A percentile compares a stretch with the other conserved stretches of the same genome.
Evolutionary conservation across 352 stramenopile genomes (phyloP).

Genomic region (Phytopythium boreale): DNA sequence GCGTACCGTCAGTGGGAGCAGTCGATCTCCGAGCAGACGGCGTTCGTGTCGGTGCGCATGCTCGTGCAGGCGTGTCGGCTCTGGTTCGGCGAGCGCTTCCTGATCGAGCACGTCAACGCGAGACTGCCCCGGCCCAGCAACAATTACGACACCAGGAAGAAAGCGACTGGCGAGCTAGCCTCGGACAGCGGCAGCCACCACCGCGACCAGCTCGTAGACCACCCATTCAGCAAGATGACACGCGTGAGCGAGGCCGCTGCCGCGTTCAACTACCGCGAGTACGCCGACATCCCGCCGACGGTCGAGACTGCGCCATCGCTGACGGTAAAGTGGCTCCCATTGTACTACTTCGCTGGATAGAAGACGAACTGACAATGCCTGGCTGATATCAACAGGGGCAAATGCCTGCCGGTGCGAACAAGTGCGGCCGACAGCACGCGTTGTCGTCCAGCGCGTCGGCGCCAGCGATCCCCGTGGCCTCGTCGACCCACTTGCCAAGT

Average conservation of each 20-base stretch:
- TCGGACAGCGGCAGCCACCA: neutral
- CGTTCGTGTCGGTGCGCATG: slow-evolving; percentile 30
- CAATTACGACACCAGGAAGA: slow-evolving; percentile 6
- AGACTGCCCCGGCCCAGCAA: slow-evolving; percentile 18
- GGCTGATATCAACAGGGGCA: neutral
- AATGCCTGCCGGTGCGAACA: neutral
- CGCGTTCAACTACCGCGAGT: slow-evolving; percentile 49
- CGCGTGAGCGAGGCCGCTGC: slow-evolving; percentile 33
- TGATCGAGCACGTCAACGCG: slow-evolving; percentile 34
- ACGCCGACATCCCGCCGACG: slow-evolving; percentile 25
- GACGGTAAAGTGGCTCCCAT: neutral
- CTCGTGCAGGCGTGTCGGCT: slow-evolving; percentile 42
- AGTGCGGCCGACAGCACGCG: neutral
- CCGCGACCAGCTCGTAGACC: slow-evolving; percentile 12
- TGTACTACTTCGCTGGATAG: neutral
- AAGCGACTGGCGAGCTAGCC: neutral
- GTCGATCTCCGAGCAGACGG: slow-evolving; percentile 17
- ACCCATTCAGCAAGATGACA: slow-evolving; percentile 46
- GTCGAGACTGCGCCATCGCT: neutral
- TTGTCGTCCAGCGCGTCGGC: slow-evolving; percentile 3
- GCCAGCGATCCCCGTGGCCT: neutral
- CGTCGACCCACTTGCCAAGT: neutral
- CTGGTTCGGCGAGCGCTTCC: slow-evolving; percentile 48
- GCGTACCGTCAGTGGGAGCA: slow-evolving; percentile 64
- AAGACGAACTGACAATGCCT: neutral